A percentile compares a stretch with the other conserved stretches of the same genome.
These are phyloP conservation scores for Lactifluus subvellereus DNA, from an alignment of 768 basidiomycete genomes.

Conservation along the genomic window DNA sequence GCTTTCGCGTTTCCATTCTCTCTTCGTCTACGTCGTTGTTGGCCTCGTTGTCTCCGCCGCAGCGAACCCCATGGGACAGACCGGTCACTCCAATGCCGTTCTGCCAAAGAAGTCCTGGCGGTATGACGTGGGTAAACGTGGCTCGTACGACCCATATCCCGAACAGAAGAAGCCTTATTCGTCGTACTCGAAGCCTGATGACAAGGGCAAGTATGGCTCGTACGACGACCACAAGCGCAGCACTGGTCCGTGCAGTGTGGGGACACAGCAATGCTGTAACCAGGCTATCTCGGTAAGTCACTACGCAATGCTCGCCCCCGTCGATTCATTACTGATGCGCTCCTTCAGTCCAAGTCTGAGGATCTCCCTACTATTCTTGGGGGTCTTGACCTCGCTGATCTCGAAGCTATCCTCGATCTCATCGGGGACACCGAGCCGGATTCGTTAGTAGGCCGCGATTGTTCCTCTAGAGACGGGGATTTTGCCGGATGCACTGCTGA, in stretches of 20 bases:
- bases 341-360: background rate
- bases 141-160: no score
- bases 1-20: slow-evolving; percentile 18
- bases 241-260: background rate
- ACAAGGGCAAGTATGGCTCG: no score
- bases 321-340: background rate
- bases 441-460: background rate
- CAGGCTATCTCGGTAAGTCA: background rate
- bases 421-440: no score
- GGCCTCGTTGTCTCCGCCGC: slow-evolving; percentile 14
- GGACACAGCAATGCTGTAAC: slow-evolving; percentile 3
- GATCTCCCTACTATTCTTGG: background rate
- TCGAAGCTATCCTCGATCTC: no score
- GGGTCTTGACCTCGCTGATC: background rate
- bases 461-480: background rate
- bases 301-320: background rate
- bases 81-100: slow-evolving; percentile 1
- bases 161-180: background rate
- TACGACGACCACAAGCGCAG: no score
- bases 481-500: background rate
- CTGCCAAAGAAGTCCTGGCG: background rate
- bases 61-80: slow-evolving; percentile 7
- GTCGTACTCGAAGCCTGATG: no score
- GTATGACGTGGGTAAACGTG: no score
- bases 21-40: slow-evolving; percentile 13